Base-by-base conservation (phyloP, 140 eudicot species). In the Ambrosia hybrid region DNA sequence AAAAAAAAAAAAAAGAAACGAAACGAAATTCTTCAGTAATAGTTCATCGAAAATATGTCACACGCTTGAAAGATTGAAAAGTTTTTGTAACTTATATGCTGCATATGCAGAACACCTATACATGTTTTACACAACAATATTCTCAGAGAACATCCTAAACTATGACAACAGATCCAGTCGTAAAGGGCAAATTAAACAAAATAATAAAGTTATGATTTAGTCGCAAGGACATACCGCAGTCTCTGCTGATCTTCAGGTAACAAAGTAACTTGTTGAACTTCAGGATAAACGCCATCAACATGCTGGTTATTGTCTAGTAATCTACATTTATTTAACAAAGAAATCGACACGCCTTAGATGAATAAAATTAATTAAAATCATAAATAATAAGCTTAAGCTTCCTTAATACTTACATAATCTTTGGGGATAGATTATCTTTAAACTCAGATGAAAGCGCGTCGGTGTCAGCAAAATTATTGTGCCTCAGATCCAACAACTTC, bases 401-500 rank as follows among this genome's bases (percentile, higher is more conserved):
- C 4, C 26, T 26, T 68, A 26, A 52, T 61, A 74, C 97, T 88
- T 81, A 91, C 97, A 91, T 73, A 65, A 84, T 68, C 51, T 77
- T 37, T 61, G 81, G 71, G 41, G 80, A 72, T 37, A 53, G 57
- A 57, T 74, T 82, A 52, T 77, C 77, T 63, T 58, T 78, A 55
- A 82, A 79, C 38, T 79, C 84, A 66, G 72, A 65, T 17, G 87
- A 85, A 73, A 86, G 64, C 52, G 85, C 62, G 55, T 72, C 26
- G 26, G 26, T 21, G 26, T 21, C 83, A 67, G 76, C 82, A 45
- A 91, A 86, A 78, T 86, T 86, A 77, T 91, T 91, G 65, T 63
- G 26, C 58, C 93, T 84, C 65, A 91, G 69, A 80, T 91, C 97
- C 68, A 91, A 69, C 45, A 91, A 68, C 80, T 86, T 73, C 80